Conservation (phyloP, 129 eudicot genomes). For the Flaveria robusta region DNA sequence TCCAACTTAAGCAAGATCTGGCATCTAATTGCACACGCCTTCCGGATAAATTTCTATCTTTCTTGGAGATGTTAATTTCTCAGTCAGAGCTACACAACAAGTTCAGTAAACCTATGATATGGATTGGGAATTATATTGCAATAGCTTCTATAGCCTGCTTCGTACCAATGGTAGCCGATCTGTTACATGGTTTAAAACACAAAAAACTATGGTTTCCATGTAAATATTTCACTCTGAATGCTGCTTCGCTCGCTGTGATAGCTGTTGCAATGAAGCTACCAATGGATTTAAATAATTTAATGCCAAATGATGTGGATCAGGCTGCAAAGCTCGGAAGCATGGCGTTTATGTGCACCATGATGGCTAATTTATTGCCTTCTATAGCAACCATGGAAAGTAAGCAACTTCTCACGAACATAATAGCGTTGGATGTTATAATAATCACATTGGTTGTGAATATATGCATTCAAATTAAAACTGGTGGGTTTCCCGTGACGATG, state of each 20-base stretch:
- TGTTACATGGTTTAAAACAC: constrained; percentile 5
- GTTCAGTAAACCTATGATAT: constrained; percentile 8
- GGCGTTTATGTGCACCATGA: constrained; percentile 24
- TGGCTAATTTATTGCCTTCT: constrained; percentile 28
- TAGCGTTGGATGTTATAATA: constrained; percentile 14
- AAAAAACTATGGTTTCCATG: constrained; percentile 1
- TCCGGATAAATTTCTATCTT: background rate
- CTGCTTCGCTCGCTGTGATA: constrained; percentile 18
- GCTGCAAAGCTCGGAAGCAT: constrained; percentile 20
- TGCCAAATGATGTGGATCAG: constrained; percentile 9
- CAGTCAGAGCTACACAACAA: background rate
- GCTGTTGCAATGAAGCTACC: constrained; percentile 26
- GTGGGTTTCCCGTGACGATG: background rate
- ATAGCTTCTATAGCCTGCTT: constrained; percentile 21
- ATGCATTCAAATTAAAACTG: constrained; percentile 15
- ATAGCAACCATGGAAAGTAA: constrained; percentile 9
- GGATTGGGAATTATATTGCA: constrained; percentile 21
- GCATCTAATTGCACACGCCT: constrained; percentile 6
- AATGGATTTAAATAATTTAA: constrained; percentile 12
- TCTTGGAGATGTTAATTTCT: background rate
- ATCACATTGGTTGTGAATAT: constrained; percentile 20
- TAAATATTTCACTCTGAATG: constrained; percentile 19
- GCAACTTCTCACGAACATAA: constrained; percentile 16
- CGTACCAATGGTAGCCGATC: constrained; percentile 10
- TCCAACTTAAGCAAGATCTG: background rate